A percentile compares a stretch with the other conserved stretches of the same genome.
Conservation (phyloP, 257 asterid species). For the Plantago ovata region DNA sequence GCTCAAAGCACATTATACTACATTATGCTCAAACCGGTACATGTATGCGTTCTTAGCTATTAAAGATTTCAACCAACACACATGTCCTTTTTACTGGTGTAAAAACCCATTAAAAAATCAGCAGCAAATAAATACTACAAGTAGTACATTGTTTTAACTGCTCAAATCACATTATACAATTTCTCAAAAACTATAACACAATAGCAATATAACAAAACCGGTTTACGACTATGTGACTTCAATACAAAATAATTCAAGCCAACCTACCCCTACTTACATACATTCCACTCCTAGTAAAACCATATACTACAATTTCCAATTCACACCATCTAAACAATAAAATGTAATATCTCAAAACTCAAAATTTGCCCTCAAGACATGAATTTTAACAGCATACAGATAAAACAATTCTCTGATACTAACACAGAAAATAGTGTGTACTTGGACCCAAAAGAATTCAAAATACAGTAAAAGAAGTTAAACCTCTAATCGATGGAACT, state of each 20-base stretch:
- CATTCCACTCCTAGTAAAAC: background rate
- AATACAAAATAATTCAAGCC: no score
- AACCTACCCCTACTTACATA: background rate
- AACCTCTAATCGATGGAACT: slow-evolving; percentile 40
- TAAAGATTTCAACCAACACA: no score
- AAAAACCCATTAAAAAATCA: no score
- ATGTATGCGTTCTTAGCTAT: no score
- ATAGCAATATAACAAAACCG: no score
- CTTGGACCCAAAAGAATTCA: background rate
- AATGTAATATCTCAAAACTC: background rate
- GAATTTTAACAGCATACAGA: background rate
- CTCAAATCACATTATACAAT: no score
- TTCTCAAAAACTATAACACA: background rate
- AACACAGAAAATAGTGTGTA: background rate
- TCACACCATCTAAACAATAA: background rate
- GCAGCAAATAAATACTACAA: no score
- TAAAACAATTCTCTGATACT: background rate
- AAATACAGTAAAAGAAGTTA: slow-evolving; percentile 3
- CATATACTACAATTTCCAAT: background rate
- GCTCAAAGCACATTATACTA: no score
- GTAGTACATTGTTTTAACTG: no score
- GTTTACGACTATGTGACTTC: no score
- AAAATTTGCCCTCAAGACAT: background rate
- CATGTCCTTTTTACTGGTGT: no score
- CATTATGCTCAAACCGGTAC: no score